Conservation (phyloP, 176 grass and related monocot genomes). For the Rhynchospora tenuis region DNA sequence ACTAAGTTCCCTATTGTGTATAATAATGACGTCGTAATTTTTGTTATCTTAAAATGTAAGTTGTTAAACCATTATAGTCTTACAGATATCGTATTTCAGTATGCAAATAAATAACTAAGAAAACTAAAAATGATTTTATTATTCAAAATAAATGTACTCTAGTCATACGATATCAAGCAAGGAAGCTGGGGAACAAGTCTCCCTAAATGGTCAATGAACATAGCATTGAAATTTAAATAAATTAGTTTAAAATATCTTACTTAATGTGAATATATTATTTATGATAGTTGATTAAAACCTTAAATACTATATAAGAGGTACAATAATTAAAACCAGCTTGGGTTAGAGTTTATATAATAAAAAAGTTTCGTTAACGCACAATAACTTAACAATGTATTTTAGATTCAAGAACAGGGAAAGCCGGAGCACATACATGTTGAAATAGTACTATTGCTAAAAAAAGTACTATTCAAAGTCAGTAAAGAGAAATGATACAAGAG, state of each 20-base stretch:
- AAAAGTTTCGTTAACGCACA: no score
- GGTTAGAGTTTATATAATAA: no score
- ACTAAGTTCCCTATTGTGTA: background rate
- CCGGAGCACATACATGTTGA: background rate
- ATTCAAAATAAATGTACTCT: no score
- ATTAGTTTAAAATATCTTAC: background rate
- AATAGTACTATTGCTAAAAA: no score
- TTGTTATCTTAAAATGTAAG: no score
- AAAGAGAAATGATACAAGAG: background rate
- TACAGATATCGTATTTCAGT: background rate
- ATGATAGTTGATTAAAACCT: no score
- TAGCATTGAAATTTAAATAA: background rate
- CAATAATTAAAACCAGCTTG: no score
- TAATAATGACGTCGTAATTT: background rate
- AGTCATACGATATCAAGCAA: background rate
- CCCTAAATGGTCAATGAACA: background rate
- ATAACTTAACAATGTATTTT: background rate
- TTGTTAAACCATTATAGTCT: background rate
- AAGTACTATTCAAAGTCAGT: background rate
- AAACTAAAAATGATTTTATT: no score
- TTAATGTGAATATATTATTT: no score
- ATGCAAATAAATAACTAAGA: background rate
- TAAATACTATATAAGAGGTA: no score
- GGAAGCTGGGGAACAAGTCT: background rate
- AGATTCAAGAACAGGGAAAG: background rate